phyloP scores from a whole-genome alignment of 2,329 filamentous ascomycete genomes.

The Colletotrichum tabaci region DNA sequence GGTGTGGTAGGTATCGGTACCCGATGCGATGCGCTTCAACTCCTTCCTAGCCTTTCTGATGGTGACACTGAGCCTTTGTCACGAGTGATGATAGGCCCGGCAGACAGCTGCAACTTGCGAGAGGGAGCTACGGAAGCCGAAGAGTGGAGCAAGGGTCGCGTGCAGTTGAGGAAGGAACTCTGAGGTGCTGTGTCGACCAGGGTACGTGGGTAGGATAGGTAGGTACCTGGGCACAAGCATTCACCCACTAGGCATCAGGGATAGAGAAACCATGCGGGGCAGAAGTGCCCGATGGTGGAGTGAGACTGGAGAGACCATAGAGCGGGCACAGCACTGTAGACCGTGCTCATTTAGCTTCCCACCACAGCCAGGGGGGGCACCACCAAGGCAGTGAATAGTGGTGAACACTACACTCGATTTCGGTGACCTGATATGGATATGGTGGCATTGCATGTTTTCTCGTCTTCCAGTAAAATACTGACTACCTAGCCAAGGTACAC shows the following conservation, averaged over 20 bases:
- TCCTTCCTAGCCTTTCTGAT: background rate
- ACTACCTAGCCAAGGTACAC: too few species aligned
- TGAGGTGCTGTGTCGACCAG: too few species aligned
- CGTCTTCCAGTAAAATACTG: too few species aligned
- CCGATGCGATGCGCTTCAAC: background rate
- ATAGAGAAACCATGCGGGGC: conserved; percentile 34
- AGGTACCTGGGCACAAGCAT: too few species aligned
- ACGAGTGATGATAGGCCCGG: conserved; percentile 25
- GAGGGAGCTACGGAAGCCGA: conserved; percentile 25
- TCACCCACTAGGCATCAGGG: background rate
- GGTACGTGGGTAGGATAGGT: too few species aligned
- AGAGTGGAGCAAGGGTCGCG: conserved; percentile 28
- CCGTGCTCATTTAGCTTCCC: conserved; percentile 13
- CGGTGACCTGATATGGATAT: background rate
- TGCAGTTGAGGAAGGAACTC: conserved; percentile 5
- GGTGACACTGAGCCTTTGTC: conserved; percentile 13
- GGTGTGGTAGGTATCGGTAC: background rate
- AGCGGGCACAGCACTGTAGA: conserved; percentile 21
- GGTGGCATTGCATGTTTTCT: background rate
- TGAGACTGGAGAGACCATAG: conserved; percentile 2
- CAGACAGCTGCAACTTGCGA: conserved; percentile 14
- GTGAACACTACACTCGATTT: background rate
- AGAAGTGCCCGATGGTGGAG: conserved; percentile 35
- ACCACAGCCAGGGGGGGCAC: too few species aligned
- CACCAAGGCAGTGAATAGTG: too few species aligned